Evolutionary conservation across 257 asterid species (phyloP), one percentile per base, ranked within the genome.

Genomic region (Agastache rugosa): DNA sequence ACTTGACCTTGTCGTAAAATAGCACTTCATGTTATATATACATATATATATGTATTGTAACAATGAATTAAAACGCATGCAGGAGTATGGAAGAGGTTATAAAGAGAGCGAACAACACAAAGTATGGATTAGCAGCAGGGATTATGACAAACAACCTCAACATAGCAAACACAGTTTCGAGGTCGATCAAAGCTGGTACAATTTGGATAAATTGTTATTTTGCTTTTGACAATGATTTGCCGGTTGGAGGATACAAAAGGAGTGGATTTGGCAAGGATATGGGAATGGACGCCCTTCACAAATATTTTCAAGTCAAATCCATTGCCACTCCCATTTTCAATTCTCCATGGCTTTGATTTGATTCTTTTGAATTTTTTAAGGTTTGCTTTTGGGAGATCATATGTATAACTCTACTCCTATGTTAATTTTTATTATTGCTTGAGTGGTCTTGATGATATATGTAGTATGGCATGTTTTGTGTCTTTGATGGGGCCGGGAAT

Each of bases 201-300:
- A 67, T 91, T 45, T 91, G 97, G 97, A 91, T 91, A 10, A 91
- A 91, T 39, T 89, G 92, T 20, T 91, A 91, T 20, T 84, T 89
- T 54, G 96, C 85, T 9, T 89, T 91, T 3, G 93, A 89, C 72
- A 51, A 51, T 0, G 97, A 89, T 62, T 45, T 77, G 1, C 96
- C 93, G 0, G 31, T 55, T 15, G 97, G 97, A 41, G 97, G 97
- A 0, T 89, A 87, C 35, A 91, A 91, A 77, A 67, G 63, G 79
- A 91, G 97, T 77, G 96, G 97, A 0, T 91, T 91, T 61, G 97
- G 89, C 1, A 89, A 84, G 72, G 97, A 91, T 17, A 48, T 77
- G 65, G 97, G 97, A 0, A 81, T 87, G 83, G 84, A 87, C 37
- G 88, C 81, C 9, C 92, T 91, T 37, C 63, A 81, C 50, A 85